These are phyloP conservation scores for Carex parvula DNA, from an alignment of 176 grass and related monocot species.

Conservation along the genomic window DNA sequence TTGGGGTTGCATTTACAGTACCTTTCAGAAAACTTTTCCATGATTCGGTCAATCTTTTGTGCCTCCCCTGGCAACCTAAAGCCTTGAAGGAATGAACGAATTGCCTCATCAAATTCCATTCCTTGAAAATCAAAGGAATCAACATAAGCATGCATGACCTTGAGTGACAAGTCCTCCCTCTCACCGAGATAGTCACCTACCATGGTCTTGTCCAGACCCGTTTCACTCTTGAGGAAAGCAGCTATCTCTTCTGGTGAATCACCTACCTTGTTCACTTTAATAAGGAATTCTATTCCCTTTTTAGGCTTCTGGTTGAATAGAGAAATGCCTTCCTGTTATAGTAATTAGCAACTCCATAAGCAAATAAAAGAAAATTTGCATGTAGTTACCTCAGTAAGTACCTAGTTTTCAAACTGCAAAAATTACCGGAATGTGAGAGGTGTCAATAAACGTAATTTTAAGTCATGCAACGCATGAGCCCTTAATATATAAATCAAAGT, in stretches of 20 bases:
- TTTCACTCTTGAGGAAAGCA: conserved; percentile 75
- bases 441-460: not conserved
- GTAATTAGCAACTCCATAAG: conserved; percentile 29
- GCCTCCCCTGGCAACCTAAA: conserved; percentile 98
- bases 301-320: conserved; percentile 95
- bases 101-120: conserved; percentile 92
- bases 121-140: conserved; percentile 96
- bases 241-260: conserved; percentile 84
- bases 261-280: conserved; percentile 86
- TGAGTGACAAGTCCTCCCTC: conserved; percentile 86
- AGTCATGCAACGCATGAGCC: not conserved
- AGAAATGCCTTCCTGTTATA: conserved; percentile 88
- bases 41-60: conserved; percentile 95
- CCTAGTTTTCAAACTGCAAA: conserved; percentile 10
- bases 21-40: conserved; percentile 96
- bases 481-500: conserved; percentile 11
- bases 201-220: conserved; percentile 95
- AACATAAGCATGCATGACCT: conserved; percentile 99
- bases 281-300: conserved; percentile 94
- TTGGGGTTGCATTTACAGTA: conserved; percentile 97
- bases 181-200: conserved; percentile 97
- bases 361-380: conserved; percentile 26
- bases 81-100: conserved; percentile 80
- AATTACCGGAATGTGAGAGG: not conserved
- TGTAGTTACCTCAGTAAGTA: not conserved